Base-by-base conservation (phyloP, 257 asterid genomes). In the Fraxinus excelsior region DNA sequence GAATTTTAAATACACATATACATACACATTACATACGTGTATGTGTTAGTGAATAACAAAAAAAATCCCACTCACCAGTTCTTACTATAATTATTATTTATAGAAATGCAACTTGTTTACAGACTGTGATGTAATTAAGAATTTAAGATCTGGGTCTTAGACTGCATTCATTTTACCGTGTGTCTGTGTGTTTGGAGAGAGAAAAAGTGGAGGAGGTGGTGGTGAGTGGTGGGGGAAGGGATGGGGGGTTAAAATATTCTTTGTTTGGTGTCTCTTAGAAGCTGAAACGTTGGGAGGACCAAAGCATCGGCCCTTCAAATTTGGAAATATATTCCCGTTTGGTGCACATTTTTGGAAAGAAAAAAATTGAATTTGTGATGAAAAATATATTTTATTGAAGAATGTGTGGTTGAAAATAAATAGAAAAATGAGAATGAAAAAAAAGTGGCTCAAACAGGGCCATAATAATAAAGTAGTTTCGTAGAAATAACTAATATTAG, bases 181-280 rank as follows among this genome's bases (percentile, higher is more conserved):
- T 60, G 70, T 28, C 58, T 46, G 53, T 69, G 78, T 35, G 64
- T 35, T 68, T 23, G 79, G 86, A 67, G 83, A 79, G n/a, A 84
- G 76, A 42, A 79, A 65, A 4, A 82, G 75, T 7, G 85, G 76
- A 3, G 82, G 80, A 34, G 87, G 76, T 7, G 86, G 76, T 46
- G 84, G 85, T 67, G 51, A 70, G 80, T 62, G 31, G 72, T 65
- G 85, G 51, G 51, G 76, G 73, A 68, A 76, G 74, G 26, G 25
- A 49, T 21, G 60, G 60, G 86, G 80, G 67, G 71, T 76, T 78
- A 82, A 80, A 75, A 82, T 72, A 79, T 76, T 83, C 82, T 34
- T 86, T 81, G 82, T 82, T 85, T 81, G 85, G 91, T 89, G 94
- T 87, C 94, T 74, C 90, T 85, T 87, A 78, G 79, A 86, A 85